Base-by-base conservation (phyloP, 805 yeast genomes). In the Tetrapisispora pingtungensis region DNA sequence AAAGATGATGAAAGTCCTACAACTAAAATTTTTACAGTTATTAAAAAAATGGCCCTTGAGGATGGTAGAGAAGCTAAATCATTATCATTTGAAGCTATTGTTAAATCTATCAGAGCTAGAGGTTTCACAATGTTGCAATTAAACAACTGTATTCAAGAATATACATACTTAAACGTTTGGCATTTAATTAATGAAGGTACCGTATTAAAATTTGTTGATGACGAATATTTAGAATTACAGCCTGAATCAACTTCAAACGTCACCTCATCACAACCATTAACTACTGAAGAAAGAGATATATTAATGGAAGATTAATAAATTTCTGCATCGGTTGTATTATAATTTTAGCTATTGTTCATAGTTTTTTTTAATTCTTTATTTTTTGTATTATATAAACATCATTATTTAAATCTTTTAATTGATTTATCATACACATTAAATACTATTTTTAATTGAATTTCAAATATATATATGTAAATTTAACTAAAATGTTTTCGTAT, bases 71-170 rank as follows among this genome's bases (percentile, higher is more conserved):
- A 63, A n/a, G 60, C 51, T 34, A 58, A 56, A 33, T 56, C 65
- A 7, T 49, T 73, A 55, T 62, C 72, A 32, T 36, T 64, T 76
- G 73, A 68, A 61, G 40, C 64, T 12, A 70, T 89, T 48, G 74
- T 75, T 49, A 78, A 78, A 49, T 71, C 84, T 4, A 78, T 83
- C 28, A 68, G 86, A 34, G 82, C 84, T 31, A 81, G 83, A 65
- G 96, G 96, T 4, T 90, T 76, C 65, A 87, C 95, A 0, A 80
- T 81, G 55, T 75, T 80, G 49, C 87, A 87, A 59, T 75, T 90
- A 51, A 76, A 73, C 44, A 81, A 77, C 46, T 84, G 95, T 71
- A 70, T 90, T 37, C 70, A 71, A 36, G 89, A 84, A 60, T 90
- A 90, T 62, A 73, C 77, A 31, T 72, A 72, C 28, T 70, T 85